A percentile compares a stretch with the other conserved stretches of the same genome.
Conservation (phyloP, 305 asterid genomes). For the Rubia balearica region DNA sequence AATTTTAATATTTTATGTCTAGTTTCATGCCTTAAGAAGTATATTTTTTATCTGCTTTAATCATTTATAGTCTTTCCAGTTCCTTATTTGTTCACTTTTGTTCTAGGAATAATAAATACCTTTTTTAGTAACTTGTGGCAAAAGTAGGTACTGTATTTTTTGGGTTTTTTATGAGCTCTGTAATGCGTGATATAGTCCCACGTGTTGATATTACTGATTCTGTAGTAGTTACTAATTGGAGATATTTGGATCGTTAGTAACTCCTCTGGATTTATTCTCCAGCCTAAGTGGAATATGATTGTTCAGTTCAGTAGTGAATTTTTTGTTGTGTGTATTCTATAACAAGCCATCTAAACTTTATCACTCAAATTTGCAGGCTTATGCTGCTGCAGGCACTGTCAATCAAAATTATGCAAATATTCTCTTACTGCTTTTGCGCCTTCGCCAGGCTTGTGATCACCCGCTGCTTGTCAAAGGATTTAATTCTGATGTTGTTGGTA, state of each 20-base stretch:
- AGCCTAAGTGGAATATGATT: not conserved
- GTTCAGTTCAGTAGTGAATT: not conserved
- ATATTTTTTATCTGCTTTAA: not conserved
- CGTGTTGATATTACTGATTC: not conserved
- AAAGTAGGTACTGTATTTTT: not conserved
- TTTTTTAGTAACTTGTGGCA: no score
- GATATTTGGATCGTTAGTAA: not conserved
- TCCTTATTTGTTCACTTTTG: not conserved
- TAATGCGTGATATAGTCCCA: not conserved
- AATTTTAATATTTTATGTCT: not conserved
- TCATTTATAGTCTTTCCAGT: not conserved
- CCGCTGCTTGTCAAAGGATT: constrained; percentile 84
- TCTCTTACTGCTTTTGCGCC: constrained; percentile 84
- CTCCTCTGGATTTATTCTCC: not conserved
- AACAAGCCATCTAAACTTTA: not conserved
- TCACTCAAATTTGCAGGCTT: constrained; percentile 48
- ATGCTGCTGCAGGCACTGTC: constrained; percentile 98
- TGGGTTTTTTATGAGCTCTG: not conserved
- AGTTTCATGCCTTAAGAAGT: not conserved
- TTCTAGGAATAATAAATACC: not conserved
- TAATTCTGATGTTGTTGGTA: constrained; percentile 47
- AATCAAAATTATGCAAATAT: constrained; percentile 94
- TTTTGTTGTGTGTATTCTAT: not conserved
- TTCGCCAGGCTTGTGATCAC: constrained; percentile 99
- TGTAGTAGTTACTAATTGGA: not conserved